Evolutionary conservation across 768 basidiomycete species (phyloP).

Genomic region (Tylopilus sp.): DNA sequence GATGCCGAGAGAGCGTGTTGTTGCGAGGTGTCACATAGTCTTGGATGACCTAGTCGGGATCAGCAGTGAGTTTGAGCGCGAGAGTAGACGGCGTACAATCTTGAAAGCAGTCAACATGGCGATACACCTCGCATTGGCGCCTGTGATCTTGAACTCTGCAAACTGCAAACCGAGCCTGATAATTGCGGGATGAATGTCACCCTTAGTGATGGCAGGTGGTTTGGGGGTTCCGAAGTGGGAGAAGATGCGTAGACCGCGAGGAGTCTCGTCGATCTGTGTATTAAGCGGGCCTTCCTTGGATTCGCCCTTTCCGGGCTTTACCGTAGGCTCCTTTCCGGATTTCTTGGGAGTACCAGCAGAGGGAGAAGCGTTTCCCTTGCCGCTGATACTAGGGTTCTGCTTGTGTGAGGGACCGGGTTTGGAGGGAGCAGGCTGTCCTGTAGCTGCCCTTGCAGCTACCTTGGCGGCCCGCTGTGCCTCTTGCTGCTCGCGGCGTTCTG

Average conservation of each 20-base stretch:
- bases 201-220: slow-evolving; percentile 51
- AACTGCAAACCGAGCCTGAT: slow-evolving; percentile 86
- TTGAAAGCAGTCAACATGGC: slow-evolving; percentile 91
- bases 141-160: slow-evolving; percentile 87
- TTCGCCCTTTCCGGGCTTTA: slow-evolving; percentile 24
- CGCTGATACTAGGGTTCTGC: slow-evolving; percentile 17
- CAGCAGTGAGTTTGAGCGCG: slow-evolving; percentile 1
- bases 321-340: slow-evolving; percentile 18
- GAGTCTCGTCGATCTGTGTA: slow-evolving; percentile 33
- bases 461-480: slow-evolving; percentile 82
- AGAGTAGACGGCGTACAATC: slow-evolving; percentile 50
- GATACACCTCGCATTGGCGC: slow-evolving; percentile 94
- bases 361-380: slow-evolving; percentile 15
- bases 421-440: slow-evolving; percentile 17
- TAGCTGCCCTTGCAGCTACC: slow-evolving; percentile 41
- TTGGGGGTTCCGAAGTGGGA: slow-evolving; percentile 83
- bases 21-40: slow-evolving; percentile 85
- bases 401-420: slow-evolving; percentile 31
- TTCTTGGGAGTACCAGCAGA: slow-evolving; percentile 23
- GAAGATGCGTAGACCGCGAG: slow-evolving; percentile 74
- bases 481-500: slow-evolving; percentile 75
- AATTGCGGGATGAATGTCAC: slow-evolving; percentile 89
- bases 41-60: slow-evolving; percentile 69
- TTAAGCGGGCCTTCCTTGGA: slow-evolving; percentile 28
- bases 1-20: slow-evolving; percentile 84